phyloP scores from a whole-genome alignment of 352 stramenopile genomes.

The Phytophthora capsici region DNA sequence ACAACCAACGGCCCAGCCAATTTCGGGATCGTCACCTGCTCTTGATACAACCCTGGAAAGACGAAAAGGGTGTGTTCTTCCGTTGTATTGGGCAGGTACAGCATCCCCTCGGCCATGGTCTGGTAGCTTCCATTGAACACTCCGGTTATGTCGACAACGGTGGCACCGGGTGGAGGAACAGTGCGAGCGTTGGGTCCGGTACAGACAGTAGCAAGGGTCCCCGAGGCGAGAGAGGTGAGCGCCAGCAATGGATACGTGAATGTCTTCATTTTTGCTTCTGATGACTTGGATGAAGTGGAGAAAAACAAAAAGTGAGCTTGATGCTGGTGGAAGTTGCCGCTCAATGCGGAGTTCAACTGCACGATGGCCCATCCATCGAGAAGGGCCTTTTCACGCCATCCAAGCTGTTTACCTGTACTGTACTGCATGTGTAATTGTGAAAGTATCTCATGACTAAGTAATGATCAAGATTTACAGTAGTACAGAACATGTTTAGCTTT shows the following conservation, averaged over 20 bases:
- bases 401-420: too few species aligned
- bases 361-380: too few species aligned
- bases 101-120: constrained; percentile 12
- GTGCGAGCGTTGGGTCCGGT: constrained; percentile 15
- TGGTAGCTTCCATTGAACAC: constrained; percentile 3
- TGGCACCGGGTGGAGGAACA: constrained; percentile 2
- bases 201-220: background rate
- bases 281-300: background rate
- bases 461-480: too few species aligned
- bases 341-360: too few species aligned
- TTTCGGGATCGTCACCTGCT: constrained; percentile 17
- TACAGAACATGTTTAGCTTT: too few species aligned
- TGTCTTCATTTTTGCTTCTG: background rate
- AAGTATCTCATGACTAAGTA: too few species aligned
- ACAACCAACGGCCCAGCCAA: constrained; percentile 10
- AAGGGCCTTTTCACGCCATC: too few species aligned
- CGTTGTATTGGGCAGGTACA: constrained; percentile 3
- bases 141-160: constrained; percentile 19
- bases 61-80: constrained; percentile 22
- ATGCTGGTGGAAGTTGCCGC: too few species aligned
- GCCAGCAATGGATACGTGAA: background rate
- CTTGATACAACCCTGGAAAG: constrained; percentile 19
- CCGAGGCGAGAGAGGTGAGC: constrained; percentile 1
- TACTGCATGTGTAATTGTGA: too few species aligned
- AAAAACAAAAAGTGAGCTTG: constrained; percentile 6